Evolutionary conservation across 2,329 filamentous ascomycete species (phyloP).

Genomic region (Colletotrichum tanaceti): DNA sequence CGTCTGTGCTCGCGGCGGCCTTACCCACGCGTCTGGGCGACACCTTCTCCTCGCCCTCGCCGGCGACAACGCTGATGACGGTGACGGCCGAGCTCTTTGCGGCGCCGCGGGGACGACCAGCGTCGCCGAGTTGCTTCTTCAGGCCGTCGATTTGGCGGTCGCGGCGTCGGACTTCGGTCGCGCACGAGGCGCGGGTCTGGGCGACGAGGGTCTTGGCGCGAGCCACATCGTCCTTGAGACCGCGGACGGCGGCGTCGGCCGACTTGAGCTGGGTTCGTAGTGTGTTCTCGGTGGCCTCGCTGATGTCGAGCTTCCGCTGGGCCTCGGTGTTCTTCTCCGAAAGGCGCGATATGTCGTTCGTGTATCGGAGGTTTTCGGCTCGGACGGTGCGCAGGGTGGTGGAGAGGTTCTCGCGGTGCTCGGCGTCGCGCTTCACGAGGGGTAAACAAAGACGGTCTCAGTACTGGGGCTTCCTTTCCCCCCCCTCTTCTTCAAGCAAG

Average conservation of each 20-base stretch:
- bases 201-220: slow-evolving; percentile 82
- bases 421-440: slow-evolving; percentile 80
- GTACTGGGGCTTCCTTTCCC: slow-evolving; percentile 8
- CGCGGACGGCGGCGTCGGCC: slow-evolving; percentile 78
- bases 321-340: slow-evolving; percentile 65
- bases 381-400: slow-evolving; percentile 81
- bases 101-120: slow-evolving; percentile 70
- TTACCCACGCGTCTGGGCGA: slow-evolving; percentile 43
- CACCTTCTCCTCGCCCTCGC: slow-evolving; percentile 62
- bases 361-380: slow-evolving; percentile 78
- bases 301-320: slow-evolving; percentile 65
- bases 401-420: slow-evolving; percentile 86
- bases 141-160: slow-evolving; percentile 89
- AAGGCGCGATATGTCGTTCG: slow-evolving; percentile 72
- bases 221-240: slow-evolving; percentile 85
- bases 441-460: slow-evolving; percentile 23
- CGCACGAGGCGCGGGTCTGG: slow-evolving; percentile 87
- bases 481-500: neutral
- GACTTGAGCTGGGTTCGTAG: slow-evolving; percentile 76
- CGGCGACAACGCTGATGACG: slow-evolving; percentile 67
- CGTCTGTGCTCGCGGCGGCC: slow-evolving; percentile 50
- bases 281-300: slow-evolving; percentile 77
- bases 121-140: slow-evolving; percentile 85
- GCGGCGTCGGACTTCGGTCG: slow-evolving; percentile 89
- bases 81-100: slow-evolving; percentile 66